phyloP scores from a whole-genome alignment of 2,329 filamentous ascomycete species.

The Botrytis deweyae region DNA sequence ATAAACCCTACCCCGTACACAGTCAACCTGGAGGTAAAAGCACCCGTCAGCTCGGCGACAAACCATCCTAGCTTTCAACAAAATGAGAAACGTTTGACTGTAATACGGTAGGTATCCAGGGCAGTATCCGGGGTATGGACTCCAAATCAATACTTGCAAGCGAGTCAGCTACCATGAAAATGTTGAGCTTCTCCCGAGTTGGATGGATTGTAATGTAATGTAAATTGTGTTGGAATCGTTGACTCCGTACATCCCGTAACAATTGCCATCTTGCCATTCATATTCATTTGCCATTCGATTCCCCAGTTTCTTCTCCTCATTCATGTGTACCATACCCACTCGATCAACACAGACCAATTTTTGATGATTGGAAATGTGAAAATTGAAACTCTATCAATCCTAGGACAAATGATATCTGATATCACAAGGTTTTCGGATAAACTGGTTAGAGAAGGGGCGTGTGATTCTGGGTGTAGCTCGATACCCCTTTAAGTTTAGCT shows the following conservation, averaged over 20 bases:
- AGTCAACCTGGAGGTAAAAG: not conserved
- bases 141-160: not conserved
- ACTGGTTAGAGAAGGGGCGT: not conserved
- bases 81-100: not conserved
- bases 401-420: not conserved
- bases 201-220: not conserved
- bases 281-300: not conserved
- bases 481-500: not conserved
- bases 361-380: not conserved
- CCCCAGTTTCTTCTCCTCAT: constrained; percentile 1
- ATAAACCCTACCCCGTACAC: not conserved
- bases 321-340: not conserved
- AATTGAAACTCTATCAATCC: not conserved
- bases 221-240: not conserved
- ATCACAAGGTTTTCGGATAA: not conserved
- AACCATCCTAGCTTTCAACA: not conserved
- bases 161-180: not conserved
- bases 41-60: constrained; percentile 1
- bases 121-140: not conserved
- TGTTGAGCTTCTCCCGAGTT: not conserved
- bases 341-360: not conserved
- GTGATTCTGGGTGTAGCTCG: not conserved
- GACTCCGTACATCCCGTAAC: not conserved
- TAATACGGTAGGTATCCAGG: not conserved
- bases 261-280: not conserved